phyloP scores from a whole-genome alignment of 1,284 basidiomycete species.

The Boletus mariae region DNA sequence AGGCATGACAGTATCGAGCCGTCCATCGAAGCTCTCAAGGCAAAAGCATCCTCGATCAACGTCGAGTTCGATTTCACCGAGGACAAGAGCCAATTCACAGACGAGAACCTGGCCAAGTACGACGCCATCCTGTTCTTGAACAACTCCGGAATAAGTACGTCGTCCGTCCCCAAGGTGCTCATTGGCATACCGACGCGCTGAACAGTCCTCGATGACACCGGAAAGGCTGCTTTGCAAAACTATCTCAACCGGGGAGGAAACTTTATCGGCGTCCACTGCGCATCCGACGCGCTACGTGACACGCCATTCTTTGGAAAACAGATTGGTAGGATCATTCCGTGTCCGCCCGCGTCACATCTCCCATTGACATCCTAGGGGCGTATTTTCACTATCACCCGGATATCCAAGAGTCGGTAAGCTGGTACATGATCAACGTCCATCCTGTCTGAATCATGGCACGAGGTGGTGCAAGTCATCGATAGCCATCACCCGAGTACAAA shows the following conservation, averaged over 20 bases:
- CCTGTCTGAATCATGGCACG: conserved; percentile 1
- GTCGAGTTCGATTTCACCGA: conserved; percentile 58
- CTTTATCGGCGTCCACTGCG: conserved; percentile 67
- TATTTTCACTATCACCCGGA: conserved; percentile 66
- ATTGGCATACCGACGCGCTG: conserved; percentile 5
- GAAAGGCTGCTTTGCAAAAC: conserved; percentile 53
- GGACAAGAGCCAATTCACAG: conserved; percentile 48
- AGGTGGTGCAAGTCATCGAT: conserved; percentile 53
- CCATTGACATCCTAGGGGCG: conserved; percentile 41
- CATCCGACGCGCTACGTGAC: conserved; percentile 65
- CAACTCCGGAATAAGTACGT: conserved; percentile 57
- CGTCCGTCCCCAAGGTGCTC: background rate
- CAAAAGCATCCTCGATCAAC: conserved; percentile 39
- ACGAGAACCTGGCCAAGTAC: conserved; percentile 45
- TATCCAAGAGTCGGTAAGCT: conserved; percentile 49
- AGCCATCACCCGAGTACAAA: conserved; percentile 55
- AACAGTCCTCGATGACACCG: conserved; percentile 52
- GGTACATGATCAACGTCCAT: background rate
- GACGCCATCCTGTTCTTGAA: conserved; percentile 61
- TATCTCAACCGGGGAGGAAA: conserved; percentile 69
- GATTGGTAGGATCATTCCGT: conserved; percentile 26
- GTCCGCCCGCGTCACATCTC: background rate
- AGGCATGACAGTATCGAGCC: conserved; percentile 66
- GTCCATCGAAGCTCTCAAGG: conserved; percentile 51
- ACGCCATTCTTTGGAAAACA: conserved; percentile 57